Base-by-base conservation (phyloP, 2,329 filamentous ascomycete genomes). In the Botrytis medusae region DNA sequence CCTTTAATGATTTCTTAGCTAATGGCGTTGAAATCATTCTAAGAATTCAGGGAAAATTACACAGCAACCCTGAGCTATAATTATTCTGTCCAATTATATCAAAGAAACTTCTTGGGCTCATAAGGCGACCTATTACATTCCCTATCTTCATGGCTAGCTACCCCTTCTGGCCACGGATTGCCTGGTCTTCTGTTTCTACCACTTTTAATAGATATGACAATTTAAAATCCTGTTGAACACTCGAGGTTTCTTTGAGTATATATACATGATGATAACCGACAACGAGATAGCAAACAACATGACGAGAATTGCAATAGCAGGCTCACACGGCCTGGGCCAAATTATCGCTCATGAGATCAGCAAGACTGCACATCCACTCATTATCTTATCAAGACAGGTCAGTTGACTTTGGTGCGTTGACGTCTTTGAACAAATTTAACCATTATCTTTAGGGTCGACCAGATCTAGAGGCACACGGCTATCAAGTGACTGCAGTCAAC, bases 401-500 rank as follows among this genome's bases (percentile, higher is more conserved):
- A 81, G 85, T 44, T 6, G n/a, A 37, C 83, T 25, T 25, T 40
- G 29, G 4, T 20, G n/a, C 25, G 42, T 20, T 4, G 25, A 16
- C 6, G 18, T 22, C 20, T 54, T 20, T 10, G 14, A 63, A 57
- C 42, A 2, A 34, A 42, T 20, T 29, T 73, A 46, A 73, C 29
- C 46, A 42, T 5, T 25, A 4, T 32, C 25, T 37, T 61, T 71
- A 84, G 82, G 77, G 80, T 29, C 83, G 81, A 77, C 82, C 82
- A 64, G 79, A 78, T 54, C 77, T 85, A 29, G 77, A 78, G 46
- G 78, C 78, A 18, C 81, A 79, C 75, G 83, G 81, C 14, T 91
- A 91, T 77, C 91, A 93, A 81, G 88, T 93, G 64, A 84, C 89
- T 72, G 84, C 88, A 59, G 90, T 93, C n/a, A 85, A 93, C 83